These are phyloP conservation scores for Linnemannia hyalina DNA, from an alignment of 192 early-diverging fungal species.

Conservation along the genomic window DNA sequence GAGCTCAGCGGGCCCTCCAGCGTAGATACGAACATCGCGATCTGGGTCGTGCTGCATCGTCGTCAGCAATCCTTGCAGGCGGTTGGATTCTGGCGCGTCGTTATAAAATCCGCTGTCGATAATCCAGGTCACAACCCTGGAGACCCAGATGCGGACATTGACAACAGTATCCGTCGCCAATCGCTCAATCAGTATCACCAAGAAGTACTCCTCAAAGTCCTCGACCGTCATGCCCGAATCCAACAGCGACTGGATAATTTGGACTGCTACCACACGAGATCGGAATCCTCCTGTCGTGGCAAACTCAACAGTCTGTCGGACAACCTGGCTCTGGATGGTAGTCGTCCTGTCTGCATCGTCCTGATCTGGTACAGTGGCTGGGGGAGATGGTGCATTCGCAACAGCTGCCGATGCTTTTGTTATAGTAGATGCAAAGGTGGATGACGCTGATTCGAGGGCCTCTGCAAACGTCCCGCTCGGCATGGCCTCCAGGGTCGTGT, in stretches of 20 bases:
- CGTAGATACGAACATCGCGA: conserved; percentile 50
- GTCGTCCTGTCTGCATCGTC: conserved; percentile 18
- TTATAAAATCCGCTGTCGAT: conserved; percentile 42
- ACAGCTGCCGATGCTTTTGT: too few relatives aligned
- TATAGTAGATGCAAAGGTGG: neutral
- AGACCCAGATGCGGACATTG: conserved; percentile 81
- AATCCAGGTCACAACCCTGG: conserved; percentile 60
- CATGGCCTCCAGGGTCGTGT: neutral
- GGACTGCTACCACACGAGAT: conserved; percentile 60
- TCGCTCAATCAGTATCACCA: conserved; percentile 66
- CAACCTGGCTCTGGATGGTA: conserved; percentile 42
- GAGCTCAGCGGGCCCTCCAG: conserved; percentile 44
- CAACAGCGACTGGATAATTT: conserved; percentile 78
- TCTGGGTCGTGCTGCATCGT: conserved; percentile 39
- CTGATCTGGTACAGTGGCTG: neutral
- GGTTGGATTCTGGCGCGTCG: conserved; percentile 12
- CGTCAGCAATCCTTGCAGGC: conserved; percentile 16
- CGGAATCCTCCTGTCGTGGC: conserved; percentile 38
- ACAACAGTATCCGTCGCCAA: conserved; percentile 75
- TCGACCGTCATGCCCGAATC: conserved; percentile 68
- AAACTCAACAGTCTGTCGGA: conserved; percentile 41
- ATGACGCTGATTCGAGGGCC: neutral
- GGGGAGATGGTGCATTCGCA: neutral
- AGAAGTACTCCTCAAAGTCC: conserved; percentile 80
- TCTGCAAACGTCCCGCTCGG: neutral